Base-by-base conservation (phyloP, 2,329 filamentous ascomycete genomes). In the Lojkania enalia region DNA sequence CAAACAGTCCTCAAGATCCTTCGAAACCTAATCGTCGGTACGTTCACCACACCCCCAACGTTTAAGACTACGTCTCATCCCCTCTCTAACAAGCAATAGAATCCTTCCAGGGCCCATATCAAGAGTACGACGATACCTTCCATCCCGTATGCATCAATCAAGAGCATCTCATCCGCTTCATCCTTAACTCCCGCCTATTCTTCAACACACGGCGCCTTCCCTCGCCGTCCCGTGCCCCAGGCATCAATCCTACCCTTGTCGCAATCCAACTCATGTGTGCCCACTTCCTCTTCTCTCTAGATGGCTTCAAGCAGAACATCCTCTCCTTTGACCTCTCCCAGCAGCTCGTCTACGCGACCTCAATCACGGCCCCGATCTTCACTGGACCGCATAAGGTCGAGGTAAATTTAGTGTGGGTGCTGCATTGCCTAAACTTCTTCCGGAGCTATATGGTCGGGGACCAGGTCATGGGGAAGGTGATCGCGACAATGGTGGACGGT, bases 401-500 rank as follows among this genome's bases (percentile, higher is more conserved):
- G 1, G 52, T 80, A 39, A 75, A 80, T 49, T 62, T 76, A 40
- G 58, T 69, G 2, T 78, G 73, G 72, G 39, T 75, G 2, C 56
- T 79, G 4, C 72, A 79, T 49, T 64, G 72, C 29, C 56, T 77
- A 32, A 78, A 79, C 48, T 81, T 80, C 67, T 81, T 80, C 66
- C 74, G 74, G 35, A 72, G 74, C 37, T 76, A 81, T 49, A 71
- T 80, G 57, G 70, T 70, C 30, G 55, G 55, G 5, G 35, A 61
- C 6, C 63, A 63, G 3, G 68, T 72, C n/a, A 55, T 58, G 16
- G 66, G 72, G 0, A 58, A 78, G 2, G 53, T 64, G 1, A 68
- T 72, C n/a, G 55, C 58, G 16, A 66, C 72, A 0, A 58, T 78
- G 2, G 53, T 64, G 1, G 35, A 37, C 0, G 33, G 57, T 16